phyloP scores from a whole-genome alignment of 2,329 filamentous ascomycete genomes.

The Beauveria australis region DNA sequence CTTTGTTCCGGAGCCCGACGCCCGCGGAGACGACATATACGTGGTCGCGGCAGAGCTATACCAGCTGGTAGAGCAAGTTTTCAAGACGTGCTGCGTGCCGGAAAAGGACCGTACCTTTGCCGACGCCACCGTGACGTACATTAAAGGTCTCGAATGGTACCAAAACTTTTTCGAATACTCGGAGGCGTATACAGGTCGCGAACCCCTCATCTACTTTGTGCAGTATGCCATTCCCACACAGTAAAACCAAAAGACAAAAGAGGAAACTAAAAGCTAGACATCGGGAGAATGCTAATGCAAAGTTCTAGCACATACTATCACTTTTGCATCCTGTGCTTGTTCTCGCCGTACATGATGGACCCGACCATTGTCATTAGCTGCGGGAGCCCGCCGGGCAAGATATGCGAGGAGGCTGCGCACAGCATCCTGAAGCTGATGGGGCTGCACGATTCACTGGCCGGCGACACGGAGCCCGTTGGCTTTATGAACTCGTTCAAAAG shows the following conservation, averaged over 20 bases:
- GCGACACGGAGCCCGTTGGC: neutral
- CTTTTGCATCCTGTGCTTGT: slow-evolving; percentile 3
- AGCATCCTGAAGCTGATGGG: neutral
- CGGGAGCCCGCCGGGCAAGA: neutral
- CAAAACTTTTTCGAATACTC: slow-evolving; percentile 1
- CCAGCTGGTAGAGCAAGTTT: neutral
- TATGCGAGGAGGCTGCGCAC: neutral
- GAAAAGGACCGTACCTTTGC: neutral
- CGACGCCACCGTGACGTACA: neutral
- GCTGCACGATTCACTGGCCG: neutral
- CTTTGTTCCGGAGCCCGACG: neutral
- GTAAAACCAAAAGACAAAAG: too few relatives aligned
- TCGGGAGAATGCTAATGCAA: neutral
- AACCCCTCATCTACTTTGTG: neutral
- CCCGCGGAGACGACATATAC: neutral
- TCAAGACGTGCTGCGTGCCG: neutral
- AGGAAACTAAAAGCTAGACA: too few relatives aligned
- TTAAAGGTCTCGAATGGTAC: slow-evolving; percentile 1
- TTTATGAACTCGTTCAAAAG: neutral
- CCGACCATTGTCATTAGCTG: neutral
- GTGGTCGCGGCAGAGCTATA: neutral
- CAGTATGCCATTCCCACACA: neutral
- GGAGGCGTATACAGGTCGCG: neutral
- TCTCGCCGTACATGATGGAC: neutral
- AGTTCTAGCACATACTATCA: neutral